phyloP scores from a whole-genome alignment of 139 green algal genomes.

The Ettlia oleoabundans region DNA sequence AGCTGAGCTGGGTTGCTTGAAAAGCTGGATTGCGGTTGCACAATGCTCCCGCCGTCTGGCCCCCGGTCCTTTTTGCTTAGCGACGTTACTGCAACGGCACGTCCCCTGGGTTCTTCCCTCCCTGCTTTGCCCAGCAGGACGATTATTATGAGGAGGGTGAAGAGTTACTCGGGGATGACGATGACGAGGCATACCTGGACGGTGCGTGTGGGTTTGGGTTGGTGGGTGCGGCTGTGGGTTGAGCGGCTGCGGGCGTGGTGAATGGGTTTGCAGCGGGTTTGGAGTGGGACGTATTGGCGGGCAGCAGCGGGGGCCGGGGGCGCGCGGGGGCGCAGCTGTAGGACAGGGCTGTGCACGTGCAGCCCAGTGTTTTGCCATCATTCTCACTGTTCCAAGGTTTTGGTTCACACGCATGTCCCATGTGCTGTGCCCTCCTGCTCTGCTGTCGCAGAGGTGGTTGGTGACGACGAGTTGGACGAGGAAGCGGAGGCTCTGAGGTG shows the following conservation, averaged over 20 bases:
- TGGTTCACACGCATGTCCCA: no score
- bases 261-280: not conserved
- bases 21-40: no score
- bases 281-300: no score
- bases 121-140: not conserved
- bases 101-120: not conserved
- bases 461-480: slow-evolving; percentile 24
- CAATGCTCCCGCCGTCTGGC: no score
- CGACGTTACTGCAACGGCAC: not conserved
- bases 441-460: not conserved
- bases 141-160: slow-evolving; percentile 36
- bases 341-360: no score
- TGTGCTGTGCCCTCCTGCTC: not conserved
- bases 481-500: slow-evolving; percentile 27
- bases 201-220: not conserved
- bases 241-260: no score
- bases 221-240: no score
- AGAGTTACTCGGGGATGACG: slow-evolving; percentile 36
- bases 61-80: not conserved
- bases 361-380: no score
- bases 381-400: no score
- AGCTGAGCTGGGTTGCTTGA: no score
- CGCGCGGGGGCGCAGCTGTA: not conserved
- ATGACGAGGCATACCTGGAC: slow-evolving; percentile 39
- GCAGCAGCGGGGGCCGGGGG: no score